Percentiles rank a stretch among this genome's conserved stretches.
These are phyloP conservation scores for Kwoniella shandongensis DNA, from an alignment of 768 basidiomycete species.

Conservation along the genomic window DNA sequence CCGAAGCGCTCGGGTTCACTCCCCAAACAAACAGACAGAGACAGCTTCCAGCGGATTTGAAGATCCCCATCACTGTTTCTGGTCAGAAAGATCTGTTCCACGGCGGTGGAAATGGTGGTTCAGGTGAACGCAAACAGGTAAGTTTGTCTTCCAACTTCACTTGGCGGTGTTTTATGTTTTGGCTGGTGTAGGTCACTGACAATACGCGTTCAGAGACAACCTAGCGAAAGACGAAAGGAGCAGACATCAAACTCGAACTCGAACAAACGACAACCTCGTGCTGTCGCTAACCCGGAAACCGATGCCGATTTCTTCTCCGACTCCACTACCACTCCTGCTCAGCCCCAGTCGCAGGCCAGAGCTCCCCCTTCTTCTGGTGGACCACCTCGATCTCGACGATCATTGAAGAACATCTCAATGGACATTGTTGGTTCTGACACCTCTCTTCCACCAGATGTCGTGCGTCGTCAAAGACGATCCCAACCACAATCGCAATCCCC, in stretches of 20 bases:
- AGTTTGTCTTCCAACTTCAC: too few species aligned
- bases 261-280: neutral
- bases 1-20: conserved; percentile 21
- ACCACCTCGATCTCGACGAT: conserved; percentile 7
- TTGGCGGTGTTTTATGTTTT: too few species aligned
- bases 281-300: neutral
- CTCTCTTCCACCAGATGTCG: conserved; percentile 18
- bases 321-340: conserved; percentile 8
- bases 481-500: conserved; percentile 6
- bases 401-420: conserved; percentile 10
- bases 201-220: too few species aligned
- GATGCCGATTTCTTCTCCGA: conserved; percentile 16
- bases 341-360: neutral
- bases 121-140: too few species aligned
- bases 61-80: conserved; percentile 9
- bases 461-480: conserved; percentile 11
- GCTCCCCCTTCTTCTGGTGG: neutral
- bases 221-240: neutral
- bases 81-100: conserved; percentile 9
- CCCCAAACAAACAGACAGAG: conserved; percentile 12
- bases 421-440: conserved; percentile 10
- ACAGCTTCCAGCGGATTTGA: conserved; percentile 16
- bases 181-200: too few species aligned
- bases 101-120: too few species aligned
- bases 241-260: neutral